Evolutionary conservation across 768 basidiomycete genomes (phyloP), one percentile per base, ranked within the genome.

Genomic region (Auricularia cornea): DNA sequence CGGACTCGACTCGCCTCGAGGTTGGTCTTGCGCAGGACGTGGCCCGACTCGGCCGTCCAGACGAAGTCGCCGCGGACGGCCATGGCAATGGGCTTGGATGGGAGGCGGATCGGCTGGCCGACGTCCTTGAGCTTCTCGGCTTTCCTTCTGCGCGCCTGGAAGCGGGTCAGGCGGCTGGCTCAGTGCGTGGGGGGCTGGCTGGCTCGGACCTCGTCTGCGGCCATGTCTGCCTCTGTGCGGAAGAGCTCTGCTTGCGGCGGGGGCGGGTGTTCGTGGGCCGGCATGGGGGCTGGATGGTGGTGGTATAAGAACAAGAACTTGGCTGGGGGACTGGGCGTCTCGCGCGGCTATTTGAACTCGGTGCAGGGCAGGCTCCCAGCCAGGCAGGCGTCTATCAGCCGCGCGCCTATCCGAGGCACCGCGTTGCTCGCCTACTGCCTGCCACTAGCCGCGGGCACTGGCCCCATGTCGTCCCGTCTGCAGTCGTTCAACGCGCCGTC

Each of bases 41-140:
- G 84, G 0, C 91, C 88, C 69, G 89, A 95, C 72, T 94, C 95
- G 28, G 90, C 94, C 54, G 92, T 86, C 91, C 92, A 98, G 0
- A 85, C 92, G 26, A 83, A 74, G 41, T 83, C 80, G 3, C 81
- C 88, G 38, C 80, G 76, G 54, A 97, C 74, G 29, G 84, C 76
- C 5, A 97, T 78, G 28, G 81, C 84, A 40, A 98, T 75, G 3
- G 93, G 85, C 69, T 88, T 93, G 31, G 88, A 89, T 6, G 79
- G 69, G 38, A 97, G 80, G 61, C 85, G 78, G 63, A 98, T 87
- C 2, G 96, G 94, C 28, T 84, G 79, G 2, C 96, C 96, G 26
- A 91, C 74, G 2, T 81, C 74, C 68, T 89, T 90, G 40, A 81
- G 86, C 59, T 81, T 80, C 66, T 87, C 81, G 18, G 90, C 78